These are phyloP conservation scores for Talaromyces sp. DNA, from an alignment of 2,329 filamentous ascomycete genomes.

Conservation along the genomic window DNA sequence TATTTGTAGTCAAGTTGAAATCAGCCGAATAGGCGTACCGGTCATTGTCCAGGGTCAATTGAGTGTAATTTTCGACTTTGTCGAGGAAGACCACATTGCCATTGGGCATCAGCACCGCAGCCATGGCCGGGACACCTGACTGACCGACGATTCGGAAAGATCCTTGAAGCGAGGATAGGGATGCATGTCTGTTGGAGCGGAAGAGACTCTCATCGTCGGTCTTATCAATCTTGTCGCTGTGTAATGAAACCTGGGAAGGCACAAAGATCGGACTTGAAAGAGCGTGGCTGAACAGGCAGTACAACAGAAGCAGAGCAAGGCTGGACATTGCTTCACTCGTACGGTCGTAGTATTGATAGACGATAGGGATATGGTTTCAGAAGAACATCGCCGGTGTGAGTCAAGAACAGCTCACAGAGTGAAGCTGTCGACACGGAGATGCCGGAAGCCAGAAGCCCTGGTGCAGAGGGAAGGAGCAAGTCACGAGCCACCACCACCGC, in stretches of 20 bases:
- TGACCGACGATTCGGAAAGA: conserved; percentile 48
- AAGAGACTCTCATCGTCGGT: background rate
- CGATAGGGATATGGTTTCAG: background rate
- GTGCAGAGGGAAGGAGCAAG: background rate
- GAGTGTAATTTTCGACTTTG: conserved; percentile 60
- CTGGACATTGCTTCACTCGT: background rate
- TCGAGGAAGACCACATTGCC: conserved; percentile 58
- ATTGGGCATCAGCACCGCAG: conserved; percentile 56
- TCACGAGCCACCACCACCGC: background rate
- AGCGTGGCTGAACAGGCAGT: background rate
- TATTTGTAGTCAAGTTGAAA: conserved; percentile 51
- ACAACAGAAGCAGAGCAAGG: background rate
- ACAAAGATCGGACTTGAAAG: background rate
- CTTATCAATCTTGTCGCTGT: background rate
- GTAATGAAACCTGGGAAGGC: background rate
- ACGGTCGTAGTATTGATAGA: background rate
- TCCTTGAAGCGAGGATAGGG: conserved; percentile 21
- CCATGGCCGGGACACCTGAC: conserved; percentile 61
- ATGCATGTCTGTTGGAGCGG: background rate
- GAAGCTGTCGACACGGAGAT: background rate
- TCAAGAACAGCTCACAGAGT: background rate
- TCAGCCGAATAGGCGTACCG: conserved; percentile 58
- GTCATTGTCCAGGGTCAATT: conserved; percentile 51
- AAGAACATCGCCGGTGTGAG: background rate
- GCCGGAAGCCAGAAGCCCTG: background rate